Percentiles rank a stretch among this genome's conserved stretches.
phyloP scores from a whole-genome alignment of 208 protist species.

The Strigomonas oncopelti region DNA sequence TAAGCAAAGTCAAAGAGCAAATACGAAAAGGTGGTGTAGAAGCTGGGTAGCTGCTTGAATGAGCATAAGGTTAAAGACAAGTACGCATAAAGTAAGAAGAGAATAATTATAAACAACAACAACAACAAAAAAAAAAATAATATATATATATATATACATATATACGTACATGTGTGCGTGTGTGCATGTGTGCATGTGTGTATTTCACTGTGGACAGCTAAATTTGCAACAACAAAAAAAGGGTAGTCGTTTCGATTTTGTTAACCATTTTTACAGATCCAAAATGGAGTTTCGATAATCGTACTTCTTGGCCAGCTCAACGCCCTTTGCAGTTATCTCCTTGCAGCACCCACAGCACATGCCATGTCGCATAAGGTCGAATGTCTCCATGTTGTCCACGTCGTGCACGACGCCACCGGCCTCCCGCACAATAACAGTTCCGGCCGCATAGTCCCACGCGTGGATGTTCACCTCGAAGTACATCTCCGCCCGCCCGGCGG shows the following conservation, averaged over 20 bases:
- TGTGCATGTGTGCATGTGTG: not conserved
- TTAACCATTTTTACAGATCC: slow-evolving; percentile 5
- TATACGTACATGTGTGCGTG: not conserved
- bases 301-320: slow-evolving; percentile 62
- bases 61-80: not conserved
- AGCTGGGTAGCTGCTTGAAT: no score
- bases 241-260: not conserved
- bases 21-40: no score
- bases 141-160: slow-evolving; percentile 7
- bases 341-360: slow-evolving; percentile 69
- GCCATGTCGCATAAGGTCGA: slow-evolving; percentile 48
- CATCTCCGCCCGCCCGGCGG: slow-evolving; percentile 62
- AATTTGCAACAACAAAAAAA: not conserved
- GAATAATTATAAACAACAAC: no score
- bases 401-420: slow-evolving; percentile 86
- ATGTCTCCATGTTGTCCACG: slow-evolving; percentile 56
- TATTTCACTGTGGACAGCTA: not conserved
- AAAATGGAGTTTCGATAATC: slow-evolving; percentile 43
- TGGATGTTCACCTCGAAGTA: slow-evolving; percentile 78
- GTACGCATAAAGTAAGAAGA: no score
- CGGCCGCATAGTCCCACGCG: slow-evolving; percentile 78
- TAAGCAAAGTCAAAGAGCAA: not conserved
- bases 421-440: slow-evolving; percentile 79
- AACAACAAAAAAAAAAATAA: no score
- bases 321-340: slow-evolving; percentile 42